Conservation (phyloP, 257 asterid species). For the Solanum etuberosum region DNA sequence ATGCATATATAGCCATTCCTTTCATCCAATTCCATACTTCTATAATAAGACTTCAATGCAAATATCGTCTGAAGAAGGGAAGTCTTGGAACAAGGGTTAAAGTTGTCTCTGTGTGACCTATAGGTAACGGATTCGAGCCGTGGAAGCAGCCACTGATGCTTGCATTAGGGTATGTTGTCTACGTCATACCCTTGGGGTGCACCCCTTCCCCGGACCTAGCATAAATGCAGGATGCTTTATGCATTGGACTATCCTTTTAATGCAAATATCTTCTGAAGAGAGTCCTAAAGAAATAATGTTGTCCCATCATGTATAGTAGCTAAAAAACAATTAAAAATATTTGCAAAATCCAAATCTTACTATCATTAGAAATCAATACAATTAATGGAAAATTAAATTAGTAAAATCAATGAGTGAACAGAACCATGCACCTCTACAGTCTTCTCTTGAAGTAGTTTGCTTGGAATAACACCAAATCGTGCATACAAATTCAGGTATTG, state of each 20-base stretch:
- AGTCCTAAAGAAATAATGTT: background rate
- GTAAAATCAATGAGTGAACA: background rate
- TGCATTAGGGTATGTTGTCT: background rate
- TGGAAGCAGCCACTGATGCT: background rate
- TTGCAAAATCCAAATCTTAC: background rate
- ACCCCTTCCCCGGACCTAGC: background rate
- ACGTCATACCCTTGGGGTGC: background rate
- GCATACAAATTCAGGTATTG: slow-evolving; percentile 58
- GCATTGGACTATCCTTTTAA: background rate
- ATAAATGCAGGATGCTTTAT: background rate
- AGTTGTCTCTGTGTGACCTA: too few species aligned
- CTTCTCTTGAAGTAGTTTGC: slow-evolving; percentile 64
- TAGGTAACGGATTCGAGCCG: background rate
- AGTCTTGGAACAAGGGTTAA: background rate
- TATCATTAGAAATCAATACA: background rate
- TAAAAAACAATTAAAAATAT: background rate
- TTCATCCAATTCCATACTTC: background rate
- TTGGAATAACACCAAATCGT: slow-evolving; percentile 66
- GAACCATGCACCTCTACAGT: slow-evolving; percentile 55
- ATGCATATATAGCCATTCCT: background rate
- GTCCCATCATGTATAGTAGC: background rate
- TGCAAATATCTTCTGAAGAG: background rate
- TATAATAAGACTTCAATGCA: background rate
- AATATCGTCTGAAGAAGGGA: background rate
- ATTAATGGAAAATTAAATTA: background rate